Percentiles rank a stretch among this genome's conserved stretches.
phyloP scores from a whole-genome alignment of 768 basidiomycete species.

The Pleurotus cornucopiae region DNA sequence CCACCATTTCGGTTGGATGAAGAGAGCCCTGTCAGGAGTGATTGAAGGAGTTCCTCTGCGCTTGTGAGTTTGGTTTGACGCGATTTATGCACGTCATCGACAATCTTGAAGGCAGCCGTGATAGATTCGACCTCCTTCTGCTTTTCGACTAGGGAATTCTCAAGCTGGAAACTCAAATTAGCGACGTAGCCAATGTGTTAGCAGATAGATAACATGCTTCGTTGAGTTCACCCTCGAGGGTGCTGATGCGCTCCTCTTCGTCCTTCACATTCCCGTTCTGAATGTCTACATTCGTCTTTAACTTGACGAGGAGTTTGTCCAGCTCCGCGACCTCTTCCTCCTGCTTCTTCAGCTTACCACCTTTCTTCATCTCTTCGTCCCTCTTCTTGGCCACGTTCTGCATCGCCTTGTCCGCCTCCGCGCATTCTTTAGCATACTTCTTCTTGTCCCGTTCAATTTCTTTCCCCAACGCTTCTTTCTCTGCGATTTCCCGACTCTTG shows the following conservation, averaged over 20 bases:
- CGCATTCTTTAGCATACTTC: constrained; percentile 47
- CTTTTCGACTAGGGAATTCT: constrained; percentile 54
- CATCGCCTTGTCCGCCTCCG: constrained; percentile 64
- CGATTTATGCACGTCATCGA: constrained; percentile 67
- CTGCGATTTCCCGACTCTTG: constrained; percentile 54
- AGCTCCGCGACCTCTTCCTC: constrained; percentile 76
- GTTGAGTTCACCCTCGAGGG: constrained; percentile 49
- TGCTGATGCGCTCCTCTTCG: constrained; percentile 59
- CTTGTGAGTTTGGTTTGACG: constrained; percentile 60
- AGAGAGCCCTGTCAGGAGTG: constrained; percentile 87
- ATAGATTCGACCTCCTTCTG: constrained; percentile 53
- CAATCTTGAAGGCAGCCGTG: constrained; percentile 46
- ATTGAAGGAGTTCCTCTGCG: constrained; percentile 91
- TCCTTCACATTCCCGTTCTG: constrained; percentile 71
- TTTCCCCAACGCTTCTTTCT: constrained; percentile 45
- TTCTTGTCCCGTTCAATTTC: constrained; percentile 42
- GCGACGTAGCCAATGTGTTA: not conserved
- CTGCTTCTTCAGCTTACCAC: constrained; percentile 84
- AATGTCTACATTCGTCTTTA: constrained; percentile 83
- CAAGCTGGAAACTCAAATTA: constrained; percentile 39
- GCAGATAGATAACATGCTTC: constrained; percentile 41
- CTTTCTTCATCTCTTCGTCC: constrained; percentile 87
- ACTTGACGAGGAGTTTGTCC: constrained; percentile 77
- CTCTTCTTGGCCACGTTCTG: constrained; percentile 67
- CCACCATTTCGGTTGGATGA: constrained; percentile 60